Percentiles rank a stretch among this genome's conserved stretches.
phyloP scores from a whole-genome alignment of 75 land plant species.

The Gnetum montanum region DNA sequence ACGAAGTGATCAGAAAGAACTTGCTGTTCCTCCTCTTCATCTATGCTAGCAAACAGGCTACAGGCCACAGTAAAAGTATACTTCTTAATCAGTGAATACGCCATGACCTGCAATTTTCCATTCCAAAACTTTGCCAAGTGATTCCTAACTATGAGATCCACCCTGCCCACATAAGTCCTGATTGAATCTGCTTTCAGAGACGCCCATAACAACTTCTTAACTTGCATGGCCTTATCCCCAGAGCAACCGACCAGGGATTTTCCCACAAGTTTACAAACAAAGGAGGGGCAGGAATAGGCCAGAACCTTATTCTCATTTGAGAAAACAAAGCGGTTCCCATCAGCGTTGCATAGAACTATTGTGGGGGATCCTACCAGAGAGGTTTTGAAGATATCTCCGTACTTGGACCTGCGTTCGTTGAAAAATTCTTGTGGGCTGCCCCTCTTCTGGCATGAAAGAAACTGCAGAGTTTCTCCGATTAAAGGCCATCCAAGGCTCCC shows the following conservation, averaged over 20 bases:
- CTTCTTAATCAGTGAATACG: constrained; percentile 23
- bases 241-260: background rate
- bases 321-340: constrained; percentile 42
- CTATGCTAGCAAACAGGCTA: constrained; percentile 19
- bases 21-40: constrained; percentile 15
- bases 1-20: constrained; percentile 16
- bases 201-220: constrained; percentile 8
- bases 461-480: constrained; percentile 22
- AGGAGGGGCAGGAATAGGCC: constrained; percentile 6
- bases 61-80: constrained; percentile 28
- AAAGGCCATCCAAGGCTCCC: constrained; percentile 23
- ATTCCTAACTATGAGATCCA: constrained; percentile 10
- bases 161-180: constrained; percentile 5
- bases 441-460: background rate
- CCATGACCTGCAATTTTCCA: constrained; percentile 11
- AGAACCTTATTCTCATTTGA: constrained; percentile 36
- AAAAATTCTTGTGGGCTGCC: constrained; percentile 2
- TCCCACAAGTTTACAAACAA: background rate
- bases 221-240: constrained; percentile 8
- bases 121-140: constrained; percentile 10
- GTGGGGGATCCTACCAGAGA: constrained; percentile 13
- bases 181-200: constrained; percentile 21
- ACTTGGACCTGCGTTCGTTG: constrained; percentile 7
- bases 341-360: constrained; percentile 19
- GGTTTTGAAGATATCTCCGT: constrained; percentile 32